Percentiles rank a stretch among this genome's conserved stretches.
These are phyloP conservation scores for Nicotiana tabacum DNA, from an alignment of 257 asterid species.

Conservation along the genomic window DNA sequence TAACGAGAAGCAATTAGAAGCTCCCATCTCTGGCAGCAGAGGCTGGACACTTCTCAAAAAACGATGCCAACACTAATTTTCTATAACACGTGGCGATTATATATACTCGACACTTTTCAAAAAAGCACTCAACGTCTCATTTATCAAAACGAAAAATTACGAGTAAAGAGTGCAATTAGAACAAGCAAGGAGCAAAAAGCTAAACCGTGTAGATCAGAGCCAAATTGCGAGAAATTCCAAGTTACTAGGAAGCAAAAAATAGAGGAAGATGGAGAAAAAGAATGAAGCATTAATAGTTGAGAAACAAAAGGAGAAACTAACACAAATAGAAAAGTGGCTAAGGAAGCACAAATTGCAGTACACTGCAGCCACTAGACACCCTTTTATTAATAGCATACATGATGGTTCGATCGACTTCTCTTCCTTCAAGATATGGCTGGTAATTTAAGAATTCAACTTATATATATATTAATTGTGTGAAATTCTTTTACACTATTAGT, in stretches of 20 bases:
- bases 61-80: neutral
- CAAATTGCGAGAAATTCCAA: neutral
- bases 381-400: conserved; percentile 54
- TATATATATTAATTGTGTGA: neutral
- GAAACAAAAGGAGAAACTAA: neutral
- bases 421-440: conserved; percentile 9
- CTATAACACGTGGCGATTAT: neutral
- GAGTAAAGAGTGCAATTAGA: neutral
- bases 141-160: neutral
- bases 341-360: conserved; percentile 45
- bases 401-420: conserved; percentile 52
- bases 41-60: neutral
- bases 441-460: neutral
- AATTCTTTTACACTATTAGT: neutral
- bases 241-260: too few relatives aligned
- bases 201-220: too few relatives aligned
- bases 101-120: neutral
- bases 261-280: neutral
- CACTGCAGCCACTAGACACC: conserved; percentile 64
- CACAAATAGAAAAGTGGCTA: conserved; percentile 45
- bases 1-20: neutral
- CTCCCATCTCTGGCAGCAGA: neutral
- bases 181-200: too few relatives aligned
- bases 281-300: neutral
- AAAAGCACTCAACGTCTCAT: neutral